Percentiles rank a stretch among this genome's conserved stretches.
Evolutionary conservation across 2,329 filamentous ascomycete genomes (phyloP).

Genomic region (Helotiales sp.): DNA sequence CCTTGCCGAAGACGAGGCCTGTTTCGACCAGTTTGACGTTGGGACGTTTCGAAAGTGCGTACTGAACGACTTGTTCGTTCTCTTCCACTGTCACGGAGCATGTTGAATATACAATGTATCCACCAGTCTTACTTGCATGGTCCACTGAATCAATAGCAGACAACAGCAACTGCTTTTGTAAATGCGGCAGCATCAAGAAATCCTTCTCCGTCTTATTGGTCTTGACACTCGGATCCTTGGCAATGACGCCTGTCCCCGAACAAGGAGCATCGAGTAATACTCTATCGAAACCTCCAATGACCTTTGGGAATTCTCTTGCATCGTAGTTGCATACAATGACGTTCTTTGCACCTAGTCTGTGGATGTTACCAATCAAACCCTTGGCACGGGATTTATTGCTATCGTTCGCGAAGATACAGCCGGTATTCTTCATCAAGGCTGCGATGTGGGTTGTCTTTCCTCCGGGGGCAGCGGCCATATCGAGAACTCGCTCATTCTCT

Average conservation of each 20-base stretch:
- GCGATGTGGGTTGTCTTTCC: constrained; percentile 96
- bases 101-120: constrained; percentile 95
- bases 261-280: constrained; percentile 94
- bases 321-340: constrained; percentile 95
- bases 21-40: constrained; percentile 95
- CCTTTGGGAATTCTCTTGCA: constrained; percentile 87
- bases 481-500: constrained; percentile 86
- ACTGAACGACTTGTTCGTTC: constrained; percentile 91
- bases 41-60: constrained; percentile 85
- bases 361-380: constrained; percentile 96
- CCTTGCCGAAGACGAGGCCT: constrained; percentile 83
- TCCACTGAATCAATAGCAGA: constrained; percentile 94
- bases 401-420: constrained; percentile 95
- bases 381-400: constrained; percentile 90
- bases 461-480: constrained; percentile 91
- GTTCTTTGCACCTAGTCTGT: constrained; percentile 90
- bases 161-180: constrained; percentile 91
- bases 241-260: constrained; percentile 95
- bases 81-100: constrained; percentile 94
- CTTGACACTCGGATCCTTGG: constrained; percentile 95
- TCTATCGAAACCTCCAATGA: constrained; percentile 94
- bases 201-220: constrained; percentile 97
- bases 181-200: constrained; percentile 89
- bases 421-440: constrained; percentile 97
- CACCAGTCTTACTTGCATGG: constrained; percentile 86